Evolutionary conservation across 148 eudicot genomes (phyloP).

Genomic region (Rhododendron vialii): DNA sequence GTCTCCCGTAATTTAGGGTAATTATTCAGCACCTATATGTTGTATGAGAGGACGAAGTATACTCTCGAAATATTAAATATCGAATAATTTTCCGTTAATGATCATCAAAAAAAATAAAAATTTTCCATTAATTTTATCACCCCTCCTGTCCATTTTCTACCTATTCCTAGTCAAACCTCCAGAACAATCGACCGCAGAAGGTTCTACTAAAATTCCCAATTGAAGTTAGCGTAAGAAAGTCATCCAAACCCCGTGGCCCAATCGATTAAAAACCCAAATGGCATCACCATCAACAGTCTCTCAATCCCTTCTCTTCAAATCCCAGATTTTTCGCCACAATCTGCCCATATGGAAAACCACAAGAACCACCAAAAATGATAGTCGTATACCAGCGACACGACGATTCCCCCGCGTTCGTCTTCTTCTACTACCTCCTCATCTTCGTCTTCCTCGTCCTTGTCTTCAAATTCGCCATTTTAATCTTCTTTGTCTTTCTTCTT

Average conservation of each 20-base stretch:
- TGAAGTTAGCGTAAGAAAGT: neutral
- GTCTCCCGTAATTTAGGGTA: too few species aligned
- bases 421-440: slow-evolving; percentile 30
- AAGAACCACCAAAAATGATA: neutral
- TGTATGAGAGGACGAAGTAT: too few species aligned
- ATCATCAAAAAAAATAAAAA: too few species aligned
- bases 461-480: slow-evolving; percentile 25
- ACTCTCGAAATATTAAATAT: too few species aligned
- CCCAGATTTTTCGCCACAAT: neutral
- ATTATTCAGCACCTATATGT: too few species aligned
- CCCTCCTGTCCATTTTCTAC: too few species aligned
- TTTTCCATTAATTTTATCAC: too few species aligned
- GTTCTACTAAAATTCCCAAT: too few species aligned
- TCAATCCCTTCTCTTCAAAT: neutral
- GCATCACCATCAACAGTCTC: neutral
- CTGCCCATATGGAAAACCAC: neutral
- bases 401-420: slow-evolving; percentile 13
- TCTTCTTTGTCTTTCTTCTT: slow-evolving; percentile 38
- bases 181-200: neutral
- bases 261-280: neutral
- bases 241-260: neutral
- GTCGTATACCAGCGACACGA: neutral
- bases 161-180: neutral
- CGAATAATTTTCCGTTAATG: too few species aligned
- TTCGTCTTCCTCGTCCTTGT: slow-evolving; percentile 25